Percentiles rank a stretch among this genome's conserved stretches.
Conservation (phyloP, 148 eudicot species). For the Linanthus parryae region DNA sequence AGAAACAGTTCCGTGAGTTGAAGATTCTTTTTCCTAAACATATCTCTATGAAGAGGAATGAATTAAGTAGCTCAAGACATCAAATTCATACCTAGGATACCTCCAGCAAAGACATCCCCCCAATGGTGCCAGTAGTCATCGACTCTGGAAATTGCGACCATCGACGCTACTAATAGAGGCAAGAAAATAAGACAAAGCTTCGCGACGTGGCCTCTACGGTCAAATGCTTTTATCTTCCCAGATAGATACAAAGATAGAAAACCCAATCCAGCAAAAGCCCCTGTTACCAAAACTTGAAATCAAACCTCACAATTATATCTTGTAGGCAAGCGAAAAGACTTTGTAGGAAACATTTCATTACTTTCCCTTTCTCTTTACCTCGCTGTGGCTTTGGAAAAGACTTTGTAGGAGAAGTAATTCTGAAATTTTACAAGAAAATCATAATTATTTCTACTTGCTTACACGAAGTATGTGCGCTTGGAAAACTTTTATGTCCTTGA, state of each 20-base stretch:
- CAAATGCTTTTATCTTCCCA: constrained; percentile 41
- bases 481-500: constrained; percentile 39
- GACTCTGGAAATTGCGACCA: constrained; percentile 41
- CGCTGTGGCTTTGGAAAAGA: neutral
- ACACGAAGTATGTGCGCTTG: constrained; percentile 41
- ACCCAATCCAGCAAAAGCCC: constrained; percentile 43
- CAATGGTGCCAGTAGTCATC: constrained; percentile 53
- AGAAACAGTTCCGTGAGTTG: neutral
- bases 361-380: neutral
- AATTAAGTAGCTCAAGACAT: too few relatives aligned
- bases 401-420: too few relatives aligned
- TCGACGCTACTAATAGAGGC: constrained; percentile 34
- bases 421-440: neutral
- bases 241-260: constrained; percentile 39
- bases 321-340: neutral
- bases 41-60: neutral
- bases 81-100: constrained; percentile 41
- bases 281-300: constrained; percentile 9
- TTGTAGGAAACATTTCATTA: neutral
- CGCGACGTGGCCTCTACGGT: constrained; percentile 36
- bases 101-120: constrained; percentile 46
- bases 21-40: neutral
- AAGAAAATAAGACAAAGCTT: constrained; percentile 34
- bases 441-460: constrained; percentile 1
- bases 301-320: neutral